phyloP scores from a whole-genome alignment of 331 rosid species.

The Telfairia occidentalis region DNA sequence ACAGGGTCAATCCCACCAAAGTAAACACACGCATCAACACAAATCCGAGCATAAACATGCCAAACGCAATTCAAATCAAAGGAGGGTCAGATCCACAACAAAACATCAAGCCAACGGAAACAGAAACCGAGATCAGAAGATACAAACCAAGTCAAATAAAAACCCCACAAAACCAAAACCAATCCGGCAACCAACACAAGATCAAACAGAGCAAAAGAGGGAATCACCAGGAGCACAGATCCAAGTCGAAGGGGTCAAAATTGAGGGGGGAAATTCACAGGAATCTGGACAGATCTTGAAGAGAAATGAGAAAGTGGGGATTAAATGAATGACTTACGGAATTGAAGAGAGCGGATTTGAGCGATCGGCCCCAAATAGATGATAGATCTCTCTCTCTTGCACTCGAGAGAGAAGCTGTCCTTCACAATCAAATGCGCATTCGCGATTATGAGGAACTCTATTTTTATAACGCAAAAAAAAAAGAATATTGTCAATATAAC shows the following conservation, averaged over 20 bases:
- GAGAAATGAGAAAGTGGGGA: neutral
- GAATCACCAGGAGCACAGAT: neutral
- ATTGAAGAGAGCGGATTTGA: neutral
- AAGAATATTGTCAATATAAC: neutral
- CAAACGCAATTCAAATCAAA: neutral
- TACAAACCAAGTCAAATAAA: neutral
- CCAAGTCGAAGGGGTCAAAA: neutral
- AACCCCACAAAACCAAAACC: neutral
- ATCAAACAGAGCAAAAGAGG: neutral
- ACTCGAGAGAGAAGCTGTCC: slow-evolving; percentile 5
- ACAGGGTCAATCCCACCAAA: neutral
- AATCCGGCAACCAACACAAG: neutral
- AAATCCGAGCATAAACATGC: neutral
- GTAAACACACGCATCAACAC: neutral
- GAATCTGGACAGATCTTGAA: neutral
- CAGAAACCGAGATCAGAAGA: slow-evolving; percentile 8
- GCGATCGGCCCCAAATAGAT: slow-evolving; percentile 10
- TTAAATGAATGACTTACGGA: slow-evolving; percentile 3
- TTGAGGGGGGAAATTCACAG: neutral
- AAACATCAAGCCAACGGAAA: neutral
- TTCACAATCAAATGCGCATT: neutral
- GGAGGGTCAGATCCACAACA: neutral
- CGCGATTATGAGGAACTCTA: neutral
- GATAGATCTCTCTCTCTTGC: slow-evolving; percentile 10
- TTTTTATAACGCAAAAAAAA: neutral